A percentile compares a stretch with the other conserved stretches of the same genome.
Conservation (phyloP, 352 stramenopile species). For the Globisporangium takayamanum region DNA sequence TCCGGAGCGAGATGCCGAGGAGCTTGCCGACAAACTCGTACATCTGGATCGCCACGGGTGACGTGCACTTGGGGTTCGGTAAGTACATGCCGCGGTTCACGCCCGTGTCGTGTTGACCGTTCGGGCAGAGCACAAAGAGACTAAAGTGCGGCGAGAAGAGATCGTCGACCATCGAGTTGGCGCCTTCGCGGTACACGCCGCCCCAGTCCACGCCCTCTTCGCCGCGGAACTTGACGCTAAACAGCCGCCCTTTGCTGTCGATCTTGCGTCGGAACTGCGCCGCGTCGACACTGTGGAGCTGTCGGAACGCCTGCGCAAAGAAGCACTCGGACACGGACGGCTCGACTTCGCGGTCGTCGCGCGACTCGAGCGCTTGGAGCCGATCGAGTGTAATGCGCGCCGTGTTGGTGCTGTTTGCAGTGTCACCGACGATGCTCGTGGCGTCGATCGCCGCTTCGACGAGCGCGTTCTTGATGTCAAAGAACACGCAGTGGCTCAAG, state of each 20-base stretch:
- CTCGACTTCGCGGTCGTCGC: slow-evolving; percentile 81
- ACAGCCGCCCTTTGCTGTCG: slow-evolving; percentile 83
- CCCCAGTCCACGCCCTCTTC: slow-evolving; percentile 88
- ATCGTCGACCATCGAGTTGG: slow-evolving; percentile 87
- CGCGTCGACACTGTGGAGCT: slow-evolving; percentile 83
- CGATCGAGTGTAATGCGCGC: slow-evolving; percentile 82
- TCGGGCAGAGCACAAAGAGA: slow-evolving; percentile 82
- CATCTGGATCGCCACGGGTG: slow-evolving; percentile 87
- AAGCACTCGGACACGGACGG: slow-evolving; percentile 89
- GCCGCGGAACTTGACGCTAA: slow-evolving; percentile 87
- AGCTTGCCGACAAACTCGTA: slow-evolving; percentile 93
- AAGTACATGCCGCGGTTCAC: slow-evolving; percentile 85
- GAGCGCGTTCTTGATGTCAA: slow-evolving; percentile 76
- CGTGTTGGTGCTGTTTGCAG: slow-evolving; percentile 44
- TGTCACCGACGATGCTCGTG: slow-evolving; percentile 49
- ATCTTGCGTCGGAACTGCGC: slow-evolving; percentile 84
- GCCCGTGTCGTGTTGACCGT: slow-evolving; percentile 83
- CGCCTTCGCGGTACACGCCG: slow-evolving; percentile 83
- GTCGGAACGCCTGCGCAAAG: slow-evolving; percentile 91
- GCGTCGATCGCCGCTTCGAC: slow-evolving; percentile 79
- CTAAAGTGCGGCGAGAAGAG: slow-evolving; percentile 82
- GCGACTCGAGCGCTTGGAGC: slow-evolving; percentile 80
- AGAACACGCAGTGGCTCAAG: slow-evolving; percentile 83
- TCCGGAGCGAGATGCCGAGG: slow-evolving; percentile 91
- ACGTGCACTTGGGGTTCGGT: slow-evolving; percentile 85